phyloP scores from a whole-genome alignment of 108 stramenopile genomes.

The Pseudonitzschia pungens region DNA sequence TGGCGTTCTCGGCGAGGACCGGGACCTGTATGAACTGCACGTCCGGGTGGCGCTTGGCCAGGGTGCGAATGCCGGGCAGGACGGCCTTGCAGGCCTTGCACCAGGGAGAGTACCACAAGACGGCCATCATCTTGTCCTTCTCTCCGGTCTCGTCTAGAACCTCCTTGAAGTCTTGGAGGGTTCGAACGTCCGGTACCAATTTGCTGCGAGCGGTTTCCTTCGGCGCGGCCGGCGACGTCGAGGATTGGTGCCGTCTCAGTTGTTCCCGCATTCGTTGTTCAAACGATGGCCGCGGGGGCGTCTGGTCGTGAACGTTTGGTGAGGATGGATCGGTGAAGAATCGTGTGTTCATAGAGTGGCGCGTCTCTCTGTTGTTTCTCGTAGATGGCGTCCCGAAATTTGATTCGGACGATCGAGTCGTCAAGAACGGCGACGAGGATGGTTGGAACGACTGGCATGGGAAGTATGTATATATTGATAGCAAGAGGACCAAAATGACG shows the following conservation, averaged over 20 bases:
- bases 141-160: constrained; percentile 35
- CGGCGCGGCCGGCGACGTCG: not conserved
- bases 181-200: constrained; percentile 40
- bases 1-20: constrained; percentile 63
- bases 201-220: not conserved
- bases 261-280: constrained; percentile 13
- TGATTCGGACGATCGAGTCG: constrained; percentile 3
- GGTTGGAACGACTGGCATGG: constrained; percentile 6
- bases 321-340: constrained; percentile 8
- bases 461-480: not conserved
- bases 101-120: constrained; percentile 80
- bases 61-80: constrained; percentile 54
- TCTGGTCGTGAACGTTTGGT: not conserved
- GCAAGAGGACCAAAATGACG: not conserved
- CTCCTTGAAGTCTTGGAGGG: constrained; percentile 61
- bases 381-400: not conserved
- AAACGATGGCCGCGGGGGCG: not conserved
- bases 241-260: not conserved
- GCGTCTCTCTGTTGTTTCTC: not conserved
- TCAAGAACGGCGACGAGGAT: not conserved
- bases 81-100: constrained; percentile 79
- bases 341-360: not conserved
- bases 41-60: constrained; percentile 46
- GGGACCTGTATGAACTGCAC: constrained; percentile 73
- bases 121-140: constrained; percentile 52